Percentiles rank a stretch among this genome's conserved stretches.
Conservation (phyloP, 176 grass and related monocot genomes). For the Alopecurus myosuroides region DNA sequence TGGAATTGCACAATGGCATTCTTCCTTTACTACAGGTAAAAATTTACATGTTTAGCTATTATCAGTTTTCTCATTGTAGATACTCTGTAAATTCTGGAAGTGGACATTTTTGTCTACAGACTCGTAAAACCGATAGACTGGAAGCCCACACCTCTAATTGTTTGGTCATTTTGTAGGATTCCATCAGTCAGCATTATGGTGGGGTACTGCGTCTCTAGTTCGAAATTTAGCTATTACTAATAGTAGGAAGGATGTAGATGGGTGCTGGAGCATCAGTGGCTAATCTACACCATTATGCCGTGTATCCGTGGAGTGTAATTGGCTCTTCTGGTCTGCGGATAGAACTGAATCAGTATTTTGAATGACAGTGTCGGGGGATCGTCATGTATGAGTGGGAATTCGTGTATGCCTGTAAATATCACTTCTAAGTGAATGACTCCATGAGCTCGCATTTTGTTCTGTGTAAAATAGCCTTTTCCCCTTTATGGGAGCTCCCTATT, state of each 20-base stretch:
- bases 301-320: background rate
- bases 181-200: conserved; percentile 34
- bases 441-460: background rate
- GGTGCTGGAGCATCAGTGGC: background rate
- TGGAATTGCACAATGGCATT: conserved; percentile 29
- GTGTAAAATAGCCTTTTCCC: background rate
- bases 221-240: background rate
- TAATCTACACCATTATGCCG: background rate
- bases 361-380: background rate
- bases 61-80: background rate
- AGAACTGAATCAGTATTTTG: background rate
- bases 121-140: background rate
- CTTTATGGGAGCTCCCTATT: background rate
- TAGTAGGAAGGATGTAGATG: background rate
- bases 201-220: conserved; percentile 35
- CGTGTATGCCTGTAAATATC: background rate
- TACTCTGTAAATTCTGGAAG: background rate
- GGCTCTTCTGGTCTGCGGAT: background rate
- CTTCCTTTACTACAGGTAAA: conserved; percentile 55
- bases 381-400: background rate
- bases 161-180: conserved; percentile 36
- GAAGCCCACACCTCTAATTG: background rate
- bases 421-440: background rate
- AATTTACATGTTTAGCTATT: background rate
- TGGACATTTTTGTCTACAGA: background rate